Evolutionary conservation across 495 filamentous ascomycete genomes (phyloP).

Genomic region (Oleoguttula mirabilis): DNA sequence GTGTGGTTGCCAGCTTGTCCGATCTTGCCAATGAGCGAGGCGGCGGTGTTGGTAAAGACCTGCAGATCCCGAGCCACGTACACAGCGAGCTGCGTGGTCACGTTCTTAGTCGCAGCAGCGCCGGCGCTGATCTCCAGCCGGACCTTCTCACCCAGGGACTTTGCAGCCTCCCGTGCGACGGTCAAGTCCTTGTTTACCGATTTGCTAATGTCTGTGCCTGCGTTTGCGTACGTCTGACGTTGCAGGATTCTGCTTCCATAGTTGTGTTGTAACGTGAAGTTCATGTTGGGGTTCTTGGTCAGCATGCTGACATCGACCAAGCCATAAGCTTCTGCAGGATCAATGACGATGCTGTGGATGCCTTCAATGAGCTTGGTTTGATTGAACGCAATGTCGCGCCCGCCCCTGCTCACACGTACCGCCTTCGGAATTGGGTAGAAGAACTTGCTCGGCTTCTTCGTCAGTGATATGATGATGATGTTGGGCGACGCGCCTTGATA

Average conservation of each 20-base stretch:
- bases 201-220: constrained; percentile 6
- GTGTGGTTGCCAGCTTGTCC: not conserved
- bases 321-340: constrained; percentile 5
- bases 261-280: constrained; percentile 10
- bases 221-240: constrained; percentile 8
- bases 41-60: constrained; percentile 5
- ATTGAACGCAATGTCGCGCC: not conserved
- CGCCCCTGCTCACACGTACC: not conserved
- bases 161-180: constrained; percentile 1
- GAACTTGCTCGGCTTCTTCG: not conserved
- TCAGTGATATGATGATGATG: constrained; percentile 10
- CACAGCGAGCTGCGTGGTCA: constrained; percentile 9
- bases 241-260: constrained; percentile 8
- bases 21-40: constrained; percentile 4
- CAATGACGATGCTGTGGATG: constrained; percentile 11
- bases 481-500: constrained; percentile 1
- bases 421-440: not conserved
- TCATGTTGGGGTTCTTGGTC: not conserved
- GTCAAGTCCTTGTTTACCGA: constrained; percentile 11
- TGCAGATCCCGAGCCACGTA: constrained; percentile 10
- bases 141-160: constrained; percentile 1
- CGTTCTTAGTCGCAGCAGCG: constrained; percentile 14
- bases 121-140: constrained; percentile 8
- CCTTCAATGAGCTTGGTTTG: constrained; percentile 9
- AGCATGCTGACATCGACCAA: not conserved